A percentile compares a stretch with the other conserved stretches of the same genome.
Conservation (phyloP, 805 yeast species). For the Nakazawaea pomicola region DNA sequence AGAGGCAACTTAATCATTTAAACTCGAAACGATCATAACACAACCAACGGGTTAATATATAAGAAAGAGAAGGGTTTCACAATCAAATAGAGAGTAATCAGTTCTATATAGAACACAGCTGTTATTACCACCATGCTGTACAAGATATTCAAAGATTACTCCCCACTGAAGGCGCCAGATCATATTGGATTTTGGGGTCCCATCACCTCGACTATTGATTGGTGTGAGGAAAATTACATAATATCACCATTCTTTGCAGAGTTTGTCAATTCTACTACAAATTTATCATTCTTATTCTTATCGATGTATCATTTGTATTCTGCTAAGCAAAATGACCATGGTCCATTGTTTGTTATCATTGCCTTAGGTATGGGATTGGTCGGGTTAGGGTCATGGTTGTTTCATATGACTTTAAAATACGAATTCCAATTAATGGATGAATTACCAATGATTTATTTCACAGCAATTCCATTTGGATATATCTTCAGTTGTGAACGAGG, state of each 20-base stretch:
- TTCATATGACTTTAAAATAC: slow-evolving; percentile 89
- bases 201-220: slow-evolving; percentile 88
- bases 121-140: neutral
- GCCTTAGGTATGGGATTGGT: slow-evolving; percentile 78
- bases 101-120: neutral
- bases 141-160: neutral
- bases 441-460: slow-evolving; percentile 93
- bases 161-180: slow-evolving; percentile 6
- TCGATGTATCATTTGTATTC: slow-evolving; percentile 36
- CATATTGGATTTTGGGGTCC: slow-evolving; percentile 67
- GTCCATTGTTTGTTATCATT: slow-evolving; percentile 60
- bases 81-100: neutral
- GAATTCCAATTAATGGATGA: slow-evolving; percentile 88
- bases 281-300: slow-evolving; percentile 43
- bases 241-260: slow-evolving; percentile 82
- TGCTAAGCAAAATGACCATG: slow-evolving; percentile 55
- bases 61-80: too few species aligned
- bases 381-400: slow-evolving; percentile 89
- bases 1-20: too few species aligned
- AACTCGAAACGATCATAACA: too few species aligned
- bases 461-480: slow-evolving; percentile 72
- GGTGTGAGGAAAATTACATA: slow-evolving; percentile 98
- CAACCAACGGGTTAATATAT: too few species aligned
- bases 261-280: slow-evolving; percentile 83
- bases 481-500: slow-evolving; percentile 20